Conservation (phyloP, 805 yeast genomes). For the Yamadazyma sp. region DNA sequence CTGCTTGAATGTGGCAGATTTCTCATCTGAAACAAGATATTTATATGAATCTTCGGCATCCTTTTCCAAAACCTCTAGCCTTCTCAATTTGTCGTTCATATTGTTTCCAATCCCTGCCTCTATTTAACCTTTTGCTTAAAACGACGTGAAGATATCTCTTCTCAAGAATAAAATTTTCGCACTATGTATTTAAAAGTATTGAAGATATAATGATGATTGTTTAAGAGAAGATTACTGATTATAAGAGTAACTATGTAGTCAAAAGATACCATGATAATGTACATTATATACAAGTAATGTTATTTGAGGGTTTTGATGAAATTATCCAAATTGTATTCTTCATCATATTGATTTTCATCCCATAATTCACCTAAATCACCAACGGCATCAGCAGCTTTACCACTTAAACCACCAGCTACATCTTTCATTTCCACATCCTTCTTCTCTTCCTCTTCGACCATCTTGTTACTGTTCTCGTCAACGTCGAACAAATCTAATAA, state of each 20-base stretch:
- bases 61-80: slow-evolving; percentile 28
- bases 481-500: slow-evolving; percentile 84
- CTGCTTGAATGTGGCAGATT: slow-evolving; percentile 50
- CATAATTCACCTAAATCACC: slow-evolving; percentile 90
- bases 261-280: too few species aligned
- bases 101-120: too few species aligned
- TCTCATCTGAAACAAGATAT: slow-evolving; percentile 70
- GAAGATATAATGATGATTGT: too few species aligned
- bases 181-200: too few species aligned
- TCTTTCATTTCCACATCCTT: slow-evolving; percentile 47
- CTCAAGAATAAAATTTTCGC: too few species aligned
- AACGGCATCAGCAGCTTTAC: slow-evolving; percentile 80
- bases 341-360: slow-evolving; percentile 96
- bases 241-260: too few species aligned
- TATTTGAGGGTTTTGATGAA: slow-evolving; percentile 70
- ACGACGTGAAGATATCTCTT: too few species aligned
- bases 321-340: slow-evolving; percentile 90
- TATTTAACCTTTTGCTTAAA: too few species aligned
- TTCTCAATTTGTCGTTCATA: too few species aligned
- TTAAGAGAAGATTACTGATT: too few species aligned
- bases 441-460: slow-evolving; percentile 27
- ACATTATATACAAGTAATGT: not conserved
- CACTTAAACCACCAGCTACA: slow-evolving; percentile 67
- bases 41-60: slow-evolving; percentile 62
- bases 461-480: slow-evolving; percentile 46